Evolutionary conservation across 306 rosid genomes (phyloP), one percentile per base, ranked within the genome.

Genomic region (Abrus precatorius): DNA sequence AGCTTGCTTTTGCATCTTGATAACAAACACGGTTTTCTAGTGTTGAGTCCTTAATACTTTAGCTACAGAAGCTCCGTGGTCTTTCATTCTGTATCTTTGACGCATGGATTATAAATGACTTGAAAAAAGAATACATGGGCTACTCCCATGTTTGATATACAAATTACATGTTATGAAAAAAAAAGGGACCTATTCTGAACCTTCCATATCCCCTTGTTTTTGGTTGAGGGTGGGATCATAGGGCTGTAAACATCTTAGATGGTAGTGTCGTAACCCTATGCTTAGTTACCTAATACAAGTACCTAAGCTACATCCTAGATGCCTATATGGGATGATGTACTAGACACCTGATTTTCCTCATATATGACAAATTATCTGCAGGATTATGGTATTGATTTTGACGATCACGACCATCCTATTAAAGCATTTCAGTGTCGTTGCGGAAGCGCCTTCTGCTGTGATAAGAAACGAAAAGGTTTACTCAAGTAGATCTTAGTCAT

Each of bases 331-430:
- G 75, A 70, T 34, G 41, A 56, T 52, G 62, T 71, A 33, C 14
- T 44, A 50, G 38, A 33, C 45, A 50, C 75, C 38, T 6, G 5
- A 80, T 20, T 54, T 48, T 72, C 33, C 50, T 73, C 29, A 61
- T 62, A 13, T 30, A 57, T 49, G 44, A 8, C 56, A 66, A 52
- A 28, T 76, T 68, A 20, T 75, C 29, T 80, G 49, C 86, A 93
- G 98, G 98, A 93, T 78, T 93, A 93, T 78, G 89, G 87, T 41
- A 90, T 93, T 78, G 94, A 93, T 75, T 93, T 93, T 78, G 87
- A 77, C 54, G 97, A 93, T 77, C 45, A 61, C n/a, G 76, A 84
- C 32, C 97, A 93, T 78, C 94, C 94, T 41, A 79, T 93, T 38
- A 72, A 91, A 82, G 97, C 97, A 67, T 93, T 93, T 83, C 74